These are phyloP conservation scores for Apiotrichum porosum DNA, from an alignment of 1,284 basidiomycete species.

Conservation along the genomic window DNA sequence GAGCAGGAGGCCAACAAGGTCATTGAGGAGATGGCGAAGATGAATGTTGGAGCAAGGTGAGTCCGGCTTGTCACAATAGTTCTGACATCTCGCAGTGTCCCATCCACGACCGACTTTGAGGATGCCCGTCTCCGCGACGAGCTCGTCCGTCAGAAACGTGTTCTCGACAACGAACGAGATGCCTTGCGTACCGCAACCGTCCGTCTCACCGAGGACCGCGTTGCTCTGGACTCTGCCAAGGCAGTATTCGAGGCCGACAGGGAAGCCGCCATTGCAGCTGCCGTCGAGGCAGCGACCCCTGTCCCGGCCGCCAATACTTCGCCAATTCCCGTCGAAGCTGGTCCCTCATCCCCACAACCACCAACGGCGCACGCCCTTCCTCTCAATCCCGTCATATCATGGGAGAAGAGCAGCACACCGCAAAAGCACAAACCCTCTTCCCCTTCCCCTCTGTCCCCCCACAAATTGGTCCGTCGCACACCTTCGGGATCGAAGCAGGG, in stretches of 20 bases:
- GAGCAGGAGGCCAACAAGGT: constrained; percentile 38
- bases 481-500: constrained; percentile 2
- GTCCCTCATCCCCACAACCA: no score
- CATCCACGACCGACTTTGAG: constrained; percentile 18
- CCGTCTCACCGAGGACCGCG: constrained; percentile 60
- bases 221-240: constrained; percentile 57
- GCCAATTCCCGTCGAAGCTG: neutral
- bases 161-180: constrained; percentile 62
- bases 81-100: constrained; percentile 7
- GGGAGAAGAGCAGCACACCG: neutral
- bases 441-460: constrained; percentile 38
- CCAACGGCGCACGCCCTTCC: no score
- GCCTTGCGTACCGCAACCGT: constrained; percentile 63
- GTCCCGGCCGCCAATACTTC: neutral
- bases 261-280: constrained; percentile 36
- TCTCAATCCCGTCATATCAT: no score
- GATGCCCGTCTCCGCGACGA: constrained; percentile 20
- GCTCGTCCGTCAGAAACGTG: constrained; percentile 32
- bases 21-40: constrained; percentile 33
- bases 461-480: constrained; percentile 15
- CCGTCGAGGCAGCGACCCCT: neutral
- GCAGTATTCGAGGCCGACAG: constrained; percentile 56
- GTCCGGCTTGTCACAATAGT: constrained; percentile 6
- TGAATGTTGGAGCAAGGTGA: constrained; percentile 26
- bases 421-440: constrained; percentile 21